phyloP scores from a whole-genome alignment of 2,329 filamentous ascomycete genomes.

The Xylariaceae sp. region DNA sequence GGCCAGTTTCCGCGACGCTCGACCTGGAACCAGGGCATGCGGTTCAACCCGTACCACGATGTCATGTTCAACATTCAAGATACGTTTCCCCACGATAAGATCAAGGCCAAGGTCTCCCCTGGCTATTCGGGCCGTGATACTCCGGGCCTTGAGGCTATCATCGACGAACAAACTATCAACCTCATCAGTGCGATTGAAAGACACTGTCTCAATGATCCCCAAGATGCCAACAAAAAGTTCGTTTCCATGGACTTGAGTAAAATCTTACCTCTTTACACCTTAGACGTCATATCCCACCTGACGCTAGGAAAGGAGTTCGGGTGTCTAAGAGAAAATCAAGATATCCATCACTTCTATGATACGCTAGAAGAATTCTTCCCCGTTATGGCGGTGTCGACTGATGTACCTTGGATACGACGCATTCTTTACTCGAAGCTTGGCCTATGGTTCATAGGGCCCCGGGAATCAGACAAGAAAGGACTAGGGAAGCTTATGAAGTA shows the following conservation, averaged over 20 bases:
- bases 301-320: conserved; percentile 25
- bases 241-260: conserved; percentile 17
- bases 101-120: conserved; percentile 15
- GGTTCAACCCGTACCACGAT: conserved; percentile 16
- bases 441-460: conserved; percentile 19
- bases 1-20: conserved; percentile 10
- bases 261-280: conserved; percentile 16
- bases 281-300: conserved; percentile 22
- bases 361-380: conserved; percentile 5
- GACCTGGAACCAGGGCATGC: conserved; percentile 18
- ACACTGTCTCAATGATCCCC: conserved; percentile 13
- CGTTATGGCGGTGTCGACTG: conserved; percentile 9
- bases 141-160: conserved; percentile 15
- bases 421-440: conserved; percentile 16
- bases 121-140: conserved; percentile 22
- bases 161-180: conserved; percentile 18
- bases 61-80: conserved; percentile 18
- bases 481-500: conserved; percentile 22
- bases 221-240: background rate
- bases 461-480: conserved; percentile 15
- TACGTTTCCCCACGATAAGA: conserved; percentile 14
- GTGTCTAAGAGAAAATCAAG: conserved; percentile 16
- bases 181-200: conserved; percentile 14
- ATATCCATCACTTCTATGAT: conserved; percentile 18
- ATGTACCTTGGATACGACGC: conserved; percentile 17